Evolutionary conservation across 495 filamentous ascomycete species (phyloP).

Genomic region (Neurospora sp.): DNA sequence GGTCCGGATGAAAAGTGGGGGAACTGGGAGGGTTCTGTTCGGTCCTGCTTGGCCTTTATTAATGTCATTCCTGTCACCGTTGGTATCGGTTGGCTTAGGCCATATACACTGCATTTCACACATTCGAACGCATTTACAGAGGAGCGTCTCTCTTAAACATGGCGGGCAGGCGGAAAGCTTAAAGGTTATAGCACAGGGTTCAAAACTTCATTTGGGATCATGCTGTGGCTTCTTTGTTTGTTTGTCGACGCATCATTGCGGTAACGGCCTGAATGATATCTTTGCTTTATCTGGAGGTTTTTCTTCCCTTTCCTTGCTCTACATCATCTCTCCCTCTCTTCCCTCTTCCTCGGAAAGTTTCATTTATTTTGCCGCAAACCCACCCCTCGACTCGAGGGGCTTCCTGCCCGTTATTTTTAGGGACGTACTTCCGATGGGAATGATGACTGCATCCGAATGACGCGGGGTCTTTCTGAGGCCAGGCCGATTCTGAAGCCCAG

Average conservation of each 20-base stretch:
- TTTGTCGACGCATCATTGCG: slow-evolving; percentile 1
- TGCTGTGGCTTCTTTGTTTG: slow-evolving; percentile 1
- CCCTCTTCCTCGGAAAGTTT: neutral
- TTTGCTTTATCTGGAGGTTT: neutral
- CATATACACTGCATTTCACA: slow-evolving; percentile 5
- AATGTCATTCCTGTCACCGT: neutral
- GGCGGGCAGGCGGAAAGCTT: slow-evolving; percentile 3
- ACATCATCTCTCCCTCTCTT: neutral
- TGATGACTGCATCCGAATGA: neutral
- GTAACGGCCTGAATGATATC: slow-evolving; percentile 11
- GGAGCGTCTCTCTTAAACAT: slow-evolving; percentile 7
- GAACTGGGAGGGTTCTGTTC: neutral
- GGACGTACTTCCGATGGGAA: neutral
- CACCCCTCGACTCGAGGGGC: neutral
- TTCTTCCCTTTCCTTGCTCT: neutral
- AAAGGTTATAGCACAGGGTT: neutral
- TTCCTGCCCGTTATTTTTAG: neutral
- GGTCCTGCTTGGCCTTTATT: neutral
- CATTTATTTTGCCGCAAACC: neutral
- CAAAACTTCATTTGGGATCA: neutral
- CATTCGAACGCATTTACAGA: slow-evolving; percentile 14
- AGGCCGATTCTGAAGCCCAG: neutral
- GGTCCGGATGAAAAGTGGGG: neutral
- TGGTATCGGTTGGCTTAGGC: slow-evolving; percentile 1
- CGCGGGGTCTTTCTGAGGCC: neutral